Conservation (phyloP, 1,284 basidiomycete genomes). For the Crucibulum parvulum region DNA sequence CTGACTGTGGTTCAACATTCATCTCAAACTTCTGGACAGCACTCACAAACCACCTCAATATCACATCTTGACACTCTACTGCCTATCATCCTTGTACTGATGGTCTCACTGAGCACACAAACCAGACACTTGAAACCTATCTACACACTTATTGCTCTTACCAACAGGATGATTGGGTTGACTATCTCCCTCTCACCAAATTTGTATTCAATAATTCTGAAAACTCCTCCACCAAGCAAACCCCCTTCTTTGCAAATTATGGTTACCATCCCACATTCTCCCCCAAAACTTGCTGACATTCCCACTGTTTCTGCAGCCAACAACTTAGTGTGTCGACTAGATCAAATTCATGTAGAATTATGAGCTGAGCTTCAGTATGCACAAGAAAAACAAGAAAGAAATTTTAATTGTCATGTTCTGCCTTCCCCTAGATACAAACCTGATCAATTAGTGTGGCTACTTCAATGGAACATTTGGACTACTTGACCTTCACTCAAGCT, state of each 20-base stretch:
- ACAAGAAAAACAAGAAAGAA: constrained; percentile 26
- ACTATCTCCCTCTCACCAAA: constrained; percentile 47
- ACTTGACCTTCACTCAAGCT: constrained; percentile 45
- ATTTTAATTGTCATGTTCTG: constrained; percentile 20
- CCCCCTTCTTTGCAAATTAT: constrained; percentile 45
- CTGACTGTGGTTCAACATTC: constrained; percentile 38
- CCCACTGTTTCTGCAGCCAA: constrained; percentile 9
- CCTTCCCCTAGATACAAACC: constrained; percentile 29
- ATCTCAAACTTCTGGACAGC: constrained; percentile 35
- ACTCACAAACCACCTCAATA: constrained; percentile 24
- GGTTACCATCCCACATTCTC: constrained; percentile 38
- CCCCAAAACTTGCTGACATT: constrained; percentile 27
- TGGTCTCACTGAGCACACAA: constrained; percentile 49
- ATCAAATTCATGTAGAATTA: constrained; percentile 21
- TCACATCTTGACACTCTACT: constrained; percentile 30
- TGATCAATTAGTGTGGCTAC: constrained; percentile 45
- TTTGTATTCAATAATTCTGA: constrained; percentile 52
- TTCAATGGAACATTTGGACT: constrained; percentile 41
- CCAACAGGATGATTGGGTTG: constrained; percentile 52
- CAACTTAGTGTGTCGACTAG: constrained; percentile 12
- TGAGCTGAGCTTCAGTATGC: constrained; percentile 28
- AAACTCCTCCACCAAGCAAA: constrained; percentile 38
- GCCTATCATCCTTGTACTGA: constrained; percentile 36
- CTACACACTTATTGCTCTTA: constrained; percentile 43
- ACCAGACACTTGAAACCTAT: constrained; percentile 50